phyloP scores from a whole-genome alignment of 768 basidiomycete genomes.

The Arthromyces matolae region DNA sequence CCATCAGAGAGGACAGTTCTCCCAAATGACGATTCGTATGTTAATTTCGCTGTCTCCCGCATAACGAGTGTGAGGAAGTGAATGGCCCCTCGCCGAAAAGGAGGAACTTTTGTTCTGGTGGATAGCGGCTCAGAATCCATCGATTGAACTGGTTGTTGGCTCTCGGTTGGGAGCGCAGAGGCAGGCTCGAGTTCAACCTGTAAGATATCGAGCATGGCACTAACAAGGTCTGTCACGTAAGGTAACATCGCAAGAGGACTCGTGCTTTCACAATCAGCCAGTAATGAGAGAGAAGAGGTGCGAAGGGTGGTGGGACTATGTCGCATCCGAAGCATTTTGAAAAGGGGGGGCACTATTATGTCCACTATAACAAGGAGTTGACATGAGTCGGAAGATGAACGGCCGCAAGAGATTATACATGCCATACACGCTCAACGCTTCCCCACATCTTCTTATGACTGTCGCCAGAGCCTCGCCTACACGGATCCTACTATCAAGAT shows the following conservation, averaged over 20 bases:
- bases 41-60: constrained; percentile 49
- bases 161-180: constrained; percentile 15
- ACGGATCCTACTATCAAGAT: constrained; percentile 70
- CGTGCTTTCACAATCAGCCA: constrained; percentile 70
- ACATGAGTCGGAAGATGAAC: constrained; percentile 1
- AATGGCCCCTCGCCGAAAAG: constrained; percentile 82
- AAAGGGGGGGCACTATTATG: constrained; percentile 69
- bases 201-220: constrained; percentile 74
- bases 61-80: constrained; percentile 73
- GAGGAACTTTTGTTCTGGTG: constrained; percentile 62
- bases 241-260: constrained; percentile 58
- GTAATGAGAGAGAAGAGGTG: constrained; percentile 53
- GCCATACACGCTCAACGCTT: constrained; percentile 69
- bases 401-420: constrained; percentile 14
- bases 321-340: constrained; percentile 52
- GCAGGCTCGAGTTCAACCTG: constrained; percentile 52
- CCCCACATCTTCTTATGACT: constrained; percentile 71
- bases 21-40: constrained; percentile 40
- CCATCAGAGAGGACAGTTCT: constrained; percentile 29
- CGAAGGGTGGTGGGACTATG: constrained; percentile 73
- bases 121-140: constrained; percentile 61
- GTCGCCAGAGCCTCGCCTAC: constrained; percentile 84
- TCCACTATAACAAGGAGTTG: constrained; percentile 56
- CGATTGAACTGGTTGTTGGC: constrained; percentile 21
- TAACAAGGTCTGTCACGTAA: constrained; percentile 58